Percentiles rank a stretch among this genome's conserved stretches.
These are phyloP conservation scores for Talaromyces sp. DNA, from an alignment of 2,329 filamentous ascomycete species.

Conservation along the genomic window DNA sequence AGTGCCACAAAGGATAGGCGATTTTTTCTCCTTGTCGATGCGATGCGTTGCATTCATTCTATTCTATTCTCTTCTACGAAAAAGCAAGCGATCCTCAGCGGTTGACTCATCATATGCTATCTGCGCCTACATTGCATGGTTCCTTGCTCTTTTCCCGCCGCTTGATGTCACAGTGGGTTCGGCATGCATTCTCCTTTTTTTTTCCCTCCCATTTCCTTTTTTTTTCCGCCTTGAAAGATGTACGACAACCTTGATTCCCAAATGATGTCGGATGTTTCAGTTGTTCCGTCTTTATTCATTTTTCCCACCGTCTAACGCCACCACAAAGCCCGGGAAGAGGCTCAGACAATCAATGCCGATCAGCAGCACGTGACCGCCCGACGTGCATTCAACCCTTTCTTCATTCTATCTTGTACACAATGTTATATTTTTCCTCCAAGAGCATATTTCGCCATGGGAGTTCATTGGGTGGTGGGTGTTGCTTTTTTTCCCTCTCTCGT, in stretches of 20 bases:
- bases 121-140: conserved; percentile 4
- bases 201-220: not conserved
- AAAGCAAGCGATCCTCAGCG: not conserved
- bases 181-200: conserved; percentile 14
- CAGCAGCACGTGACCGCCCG: conserved; percentile 7
- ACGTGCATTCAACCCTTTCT: not conserved
- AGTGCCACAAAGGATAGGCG: not conserved
- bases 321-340: not conserved
- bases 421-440: conserved; percentile 5
- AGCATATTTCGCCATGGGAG: conserved; percentile 15
- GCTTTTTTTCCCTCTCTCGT: not conserved
- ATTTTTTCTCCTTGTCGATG: not conserved
- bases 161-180: conserved; percentile 15
- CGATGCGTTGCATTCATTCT: not conserved
- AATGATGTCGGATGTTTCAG: conserved; percentile 8
- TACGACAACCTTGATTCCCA: not conserved
- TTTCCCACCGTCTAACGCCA: conserved; percentile 21
- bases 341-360: conserved; percentile 2
- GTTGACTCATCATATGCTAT: not conserved
- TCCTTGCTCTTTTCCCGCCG: not conserved
- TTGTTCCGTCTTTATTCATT: conserved; percentile 16
- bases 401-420: conserved; percentile 7
- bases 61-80: not conserved
- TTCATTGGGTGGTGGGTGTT: conserved; percentile 14
- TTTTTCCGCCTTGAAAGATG: not conserved